Evolutionary conservation across 257 asterid genomes (phyloP).

Genomic region (Nicotiana paniculata): DNA sequence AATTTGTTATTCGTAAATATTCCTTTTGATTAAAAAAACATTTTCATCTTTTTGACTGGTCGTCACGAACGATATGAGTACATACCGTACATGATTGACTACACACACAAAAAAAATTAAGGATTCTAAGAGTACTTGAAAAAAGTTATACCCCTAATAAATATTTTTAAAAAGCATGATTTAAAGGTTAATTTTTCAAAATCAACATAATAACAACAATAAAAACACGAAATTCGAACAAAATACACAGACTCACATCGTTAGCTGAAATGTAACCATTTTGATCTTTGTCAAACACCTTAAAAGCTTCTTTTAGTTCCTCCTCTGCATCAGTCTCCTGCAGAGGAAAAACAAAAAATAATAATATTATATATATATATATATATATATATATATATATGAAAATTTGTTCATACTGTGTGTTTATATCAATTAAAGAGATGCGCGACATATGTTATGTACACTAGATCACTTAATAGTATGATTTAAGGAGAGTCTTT

Average conservation of each 20-base stretch:
- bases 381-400: no score
- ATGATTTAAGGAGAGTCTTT: no score
- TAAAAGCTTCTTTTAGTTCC: constrained; percentile 48
- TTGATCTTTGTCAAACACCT: constrained; percentile 51
- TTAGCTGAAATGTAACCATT: constrained; percentile 47
- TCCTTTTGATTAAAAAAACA: not conserved
- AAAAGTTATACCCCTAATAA: not conserved
- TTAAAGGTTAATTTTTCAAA: not conserved
- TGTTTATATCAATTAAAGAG: no score
- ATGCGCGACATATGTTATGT: no score
- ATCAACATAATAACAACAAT: not conserved
- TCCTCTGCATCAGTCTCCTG: constrained; percentile 47
- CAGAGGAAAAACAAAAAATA: no score
- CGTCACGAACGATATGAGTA: not conserved
- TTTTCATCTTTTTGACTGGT: not conserved
- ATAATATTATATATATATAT: no score
- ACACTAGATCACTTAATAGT: no score
- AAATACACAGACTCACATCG: constrained; percentile 22
- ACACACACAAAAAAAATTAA: not conserved
- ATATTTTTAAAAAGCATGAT: not conserved
- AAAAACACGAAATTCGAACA: not conserved
- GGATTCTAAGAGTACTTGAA: not conserved
- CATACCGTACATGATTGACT: not conserved
- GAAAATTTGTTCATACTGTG: no score
- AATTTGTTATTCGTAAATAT: no score